These are phyloP conservation scores for Talaromyces sp. DNA, from an alignment of 2,329 filamentous ascomycete species.

Conservation along the genomic window DNA sequence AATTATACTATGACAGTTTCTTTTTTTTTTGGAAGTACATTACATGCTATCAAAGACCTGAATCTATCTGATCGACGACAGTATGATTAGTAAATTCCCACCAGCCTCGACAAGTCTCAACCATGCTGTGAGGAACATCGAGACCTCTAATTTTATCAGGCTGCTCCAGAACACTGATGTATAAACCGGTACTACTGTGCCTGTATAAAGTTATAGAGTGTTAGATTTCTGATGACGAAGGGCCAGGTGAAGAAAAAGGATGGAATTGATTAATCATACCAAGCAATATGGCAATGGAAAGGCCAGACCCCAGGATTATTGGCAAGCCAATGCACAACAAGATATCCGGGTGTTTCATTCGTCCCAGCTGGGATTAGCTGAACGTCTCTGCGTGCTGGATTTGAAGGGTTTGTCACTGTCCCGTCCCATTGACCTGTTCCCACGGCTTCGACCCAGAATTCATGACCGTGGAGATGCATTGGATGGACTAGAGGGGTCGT, in stretches of 20 bases:
- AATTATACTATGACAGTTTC: too few relatives aligned
- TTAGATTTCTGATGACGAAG: too few relatives aligned
- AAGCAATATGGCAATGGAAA: too few relatives aligned
- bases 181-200: too few relatives aligned
- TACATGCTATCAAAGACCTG: not conserved
- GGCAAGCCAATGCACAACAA: too few relatives aligned
- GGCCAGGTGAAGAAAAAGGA: too few relatives aligned
- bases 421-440: not conserved
- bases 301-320: too few relatives aligned
- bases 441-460: not conserved
- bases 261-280: too few relatives aligned
- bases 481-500: not conserved
- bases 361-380: too few relatives aligned
- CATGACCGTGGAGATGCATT: not conserved
- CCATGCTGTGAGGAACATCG: not conserved
- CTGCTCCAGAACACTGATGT: not conserved
- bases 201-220: too few relatives aligned
- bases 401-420: not conserved
- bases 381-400: too few relatives aligned
- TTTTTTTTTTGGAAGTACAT: not conserved
- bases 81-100: not conserved
- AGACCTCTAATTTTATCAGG: not conserved
- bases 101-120: not conserved
- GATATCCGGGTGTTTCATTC: too few relatives aligned
- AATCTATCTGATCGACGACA: not conserved